A percentile compares a stretch with the other conserved stretches of the same genome.
phyloP scores from a whole-genome alignment of 225 moss, liverwort and hornwort species.

The Marchantia polymorpha region DNA sequence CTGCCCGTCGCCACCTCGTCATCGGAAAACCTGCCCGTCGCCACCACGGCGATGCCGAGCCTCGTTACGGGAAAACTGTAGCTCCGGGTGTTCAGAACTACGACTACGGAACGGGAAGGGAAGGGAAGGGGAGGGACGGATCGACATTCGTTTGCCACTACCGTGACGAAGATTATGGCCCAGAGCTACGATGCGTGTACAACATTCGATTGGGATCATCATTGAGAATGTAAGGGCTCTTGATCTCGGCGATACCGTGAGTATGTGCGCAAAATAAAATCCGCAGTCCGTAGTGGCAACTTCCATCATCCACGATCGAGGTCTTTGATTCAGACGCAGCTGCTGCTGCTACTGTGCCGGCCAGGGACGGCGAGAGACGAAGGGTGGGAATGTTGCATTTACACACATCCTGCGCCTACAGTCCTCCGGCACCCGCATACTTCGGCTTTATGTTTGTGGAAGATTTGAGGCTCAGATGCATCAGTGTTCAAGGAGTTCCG shows the following conservation, averaged over 20 bases:
- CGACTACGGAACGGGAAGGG: no score
- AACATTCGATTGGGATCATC: not conserved
- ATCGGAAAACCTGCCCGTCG: no score
- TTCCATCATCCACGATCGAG: not conserved
- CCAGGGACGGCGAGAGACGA: not conserved
- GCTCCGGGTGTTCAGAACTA: no score
- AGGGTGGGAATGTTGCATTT: not conserved
- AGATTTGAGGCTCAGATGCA: not conserved
- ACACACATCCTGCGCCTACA: not conserved
- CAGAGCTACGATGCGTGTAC: not conserved
- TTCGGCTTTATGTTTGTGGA: not conserved
- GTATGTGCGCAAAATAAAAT: not conserved
- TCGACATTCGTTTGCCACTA: not conserved
- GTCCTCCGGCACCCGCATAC: not conserved
- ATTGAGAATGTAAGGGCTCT: not conserved
- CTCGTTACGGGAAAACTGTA: no score
- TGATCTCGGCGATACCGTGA: no score
- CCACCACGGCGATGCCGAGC: no score
- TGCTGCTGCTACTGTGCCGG: no score
- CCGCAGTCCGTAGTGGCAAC: not conserved
- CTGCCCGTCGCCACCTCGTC: no score
- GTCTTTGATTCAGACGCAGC: no score
- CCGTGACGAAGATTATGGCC: not conserved
- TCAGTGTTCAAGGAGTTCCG: not conserved
- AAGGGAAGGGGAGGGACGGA: no score